Conservation (phyloP, 2,329 filamentous ascomycete genomes). For the Paraconiothyrium sp. region DNA sequence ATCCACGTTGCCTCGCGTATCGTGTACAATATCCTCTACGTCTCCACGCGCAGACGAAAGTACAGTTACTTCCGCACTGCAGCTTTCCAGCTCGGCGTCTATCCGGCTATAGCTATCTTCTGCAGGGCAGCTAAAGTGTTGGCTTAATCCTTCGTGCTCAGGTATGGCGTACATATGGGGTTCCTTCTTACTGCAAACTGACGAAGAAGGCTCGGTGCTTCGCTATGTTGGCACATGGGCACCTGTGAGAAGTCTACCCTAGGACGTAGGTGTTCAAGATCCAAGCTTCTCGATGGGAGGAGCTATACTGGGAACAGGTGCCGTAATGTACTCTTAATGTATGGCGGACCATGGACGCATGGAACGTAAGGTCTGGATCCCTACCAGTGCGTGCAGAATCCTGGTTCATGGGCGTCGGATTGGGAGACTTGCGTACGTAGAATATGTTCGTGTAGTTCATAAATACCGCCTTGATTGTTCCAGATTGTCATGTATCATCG, state of each 20-base stretch:
- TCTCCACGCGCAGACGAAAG: not conserved
- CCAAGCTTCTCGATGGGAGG: too few species aligned
- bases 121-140: not conserved
- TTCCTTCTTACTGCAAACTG: too few species aligned
- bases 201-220: too few species aligned
- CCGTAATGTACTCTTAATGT: too few species aligned
- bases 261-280: too few species aligned
- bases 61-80: not conserved
- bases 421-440: not conserved
- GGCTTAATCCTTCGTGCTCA: not conserved
- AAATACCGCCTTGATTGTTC: not conserved
- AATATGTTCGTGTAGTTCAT: not conserved
- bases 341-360: not conserved
- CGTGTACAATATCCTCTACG: not conserved
- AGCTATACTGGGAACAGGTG: too few species aligned
- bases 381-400: not conserved
- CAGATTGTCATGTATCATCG: constrained; percentile 18
- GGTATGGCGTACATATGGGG: too few species aligned
- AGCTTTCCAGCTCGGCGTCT: not conserved
- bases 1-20: not conserved
- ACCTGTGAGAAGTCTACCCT: too few species aligned
- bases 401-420: too few species aligned
- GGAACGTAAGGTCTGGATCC: not conserved
- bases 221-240: too few species aligned
- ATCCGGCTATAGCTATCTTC: not conserved